Evolutionary conservation across 768 basidiomycete genomes (phyloP).

Genomic region (Amanita polypyramis): DNA sequence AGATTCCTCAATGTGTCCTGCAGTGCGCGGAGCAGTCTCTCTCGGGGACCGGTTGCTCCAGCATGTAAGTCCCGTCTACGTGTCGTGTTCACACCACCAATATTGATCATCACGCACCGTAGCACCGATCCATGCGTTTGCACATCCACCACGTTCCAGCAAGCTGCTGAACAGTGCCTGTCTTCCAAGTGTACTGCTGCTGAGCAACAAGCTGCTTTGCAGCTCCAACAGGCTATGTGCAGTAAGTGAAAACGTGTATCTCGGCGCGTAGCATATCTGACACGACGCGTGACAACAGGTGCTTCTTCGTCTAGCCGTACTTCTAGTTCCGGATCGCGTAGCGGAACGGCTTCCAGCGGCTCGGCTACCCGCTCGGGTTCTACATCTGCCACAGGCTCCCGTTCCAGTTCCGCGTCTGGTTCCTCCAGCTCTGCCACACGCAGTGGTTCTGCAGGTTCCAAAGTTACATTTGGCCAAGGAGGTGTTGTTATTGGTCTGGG

Average conservation of each 20-base stretch:
- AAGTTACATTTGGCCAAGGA: neutral
- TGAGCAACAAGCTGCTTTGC: neutral
- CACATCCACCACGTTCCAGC: neutral
- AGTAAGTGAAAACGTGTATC: too few relatives aligned
- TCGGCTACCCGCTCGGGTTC: neutral
- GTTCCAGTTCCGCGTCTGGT: too few relatives aligned
- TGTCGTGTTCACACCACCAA: neutral
- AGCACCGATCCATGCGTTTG: constrained; percentile 3
- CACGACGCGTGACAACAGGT: neutral
- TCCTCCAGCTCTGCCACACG: neutral
- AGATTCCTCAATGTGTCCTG: constrained; percentile 1
- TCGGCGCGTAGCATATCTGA: neutral
- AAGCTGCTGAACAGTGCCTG: constrained; percentile 1
- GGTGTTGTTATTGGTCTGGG: neutral
- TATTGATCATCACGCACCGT: neutral
- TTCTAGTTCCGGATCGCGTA: neutral
- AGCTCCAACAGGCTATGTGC: neutral
- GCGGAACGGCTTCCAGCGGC: neutral
- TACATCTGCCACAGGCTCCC: neutral
- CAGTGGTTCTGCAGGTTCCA: neutral
- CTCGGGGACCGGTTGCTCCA: neutral
- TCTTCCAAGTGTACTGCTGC: neutral
- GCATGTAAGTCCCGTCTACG: constrained; percentile 1
- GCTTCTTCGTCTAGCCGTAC: neutral
- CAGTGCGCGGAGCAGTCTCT: neutral